phyloP scores from a whole-genome alignment of 768 basidiomycete genomes.

The Pleurotus sapidus region DNA sequence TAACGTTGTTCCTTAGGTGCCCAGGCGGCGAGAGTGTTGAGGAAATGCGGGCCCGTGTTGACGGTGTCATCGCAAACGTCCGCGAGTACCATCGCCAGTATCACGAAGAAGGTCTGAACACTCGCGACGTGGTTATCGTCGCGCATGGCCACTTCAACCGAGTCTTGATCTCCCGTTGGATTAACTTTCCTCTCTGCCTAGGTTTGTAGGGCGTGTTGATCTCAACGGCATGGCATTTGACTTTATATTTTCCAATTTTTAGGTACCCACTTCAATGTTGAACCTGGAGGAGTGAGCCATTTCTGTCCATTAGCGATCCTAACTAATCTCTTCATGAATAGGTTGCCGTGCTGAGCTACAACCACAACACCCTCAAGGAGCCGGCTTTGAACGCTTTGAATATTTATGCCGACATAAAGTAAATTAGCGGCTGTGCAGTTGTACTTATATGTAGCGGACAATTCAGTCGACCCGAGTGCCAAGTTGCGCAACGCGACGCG shows the following conservation, averaged over 20 bases:
- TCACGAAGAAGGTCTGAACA: conserved; percentile 60
- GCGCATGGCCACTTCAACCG: conserved; percentile 88
- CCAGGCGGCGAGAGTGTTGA: conserved; percentile 84
- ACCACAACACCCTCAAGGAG: conserved; percentile 75
- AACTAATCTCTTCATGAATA: conserved; percentile 21
- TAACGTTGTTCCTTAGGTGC: conserved; percentile 47
- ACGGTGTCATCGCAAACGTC: conserved; percentile 70
- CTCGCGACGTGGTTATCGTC: conserved; percentile 83
- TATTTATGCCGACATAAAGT: conserved; percentile 44
- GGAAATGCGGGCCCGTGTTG: conserved; percentile 79
- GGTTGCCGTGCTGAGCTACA: conserved; percentile 82
- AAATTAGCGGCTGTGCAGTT: background rate
- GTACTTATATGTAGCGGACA: too few relatives aligned
- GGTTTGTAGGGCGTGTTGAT: conserved; percentile 18
- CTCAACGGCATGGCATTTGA: background rate
- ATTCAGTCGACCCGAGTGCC: too few relatives aligned
- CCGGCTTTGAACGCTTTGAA: conserved; percentile 77
- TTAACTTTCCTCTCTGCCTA: conserved; percentile 55
- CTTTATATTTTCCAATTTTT: conserved; percentile 5
- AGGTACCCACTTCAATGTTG: conserved; percentile 83
- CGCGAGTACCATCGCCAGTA: conserved; percentile 71
- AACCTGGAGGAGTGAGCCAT: conserved; percentile 69
- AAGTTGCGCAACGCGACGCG: conserved; percentile 7
- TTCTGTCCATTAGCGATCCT: background rate
- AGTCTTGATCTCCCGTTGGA: conserved; percentile 80